These are phyloP conservation scores for Xylariaceae sp. DNA, from an alignment of 2,329 filamentous ascomycete species.

Conservation along the genomic window DNA sequence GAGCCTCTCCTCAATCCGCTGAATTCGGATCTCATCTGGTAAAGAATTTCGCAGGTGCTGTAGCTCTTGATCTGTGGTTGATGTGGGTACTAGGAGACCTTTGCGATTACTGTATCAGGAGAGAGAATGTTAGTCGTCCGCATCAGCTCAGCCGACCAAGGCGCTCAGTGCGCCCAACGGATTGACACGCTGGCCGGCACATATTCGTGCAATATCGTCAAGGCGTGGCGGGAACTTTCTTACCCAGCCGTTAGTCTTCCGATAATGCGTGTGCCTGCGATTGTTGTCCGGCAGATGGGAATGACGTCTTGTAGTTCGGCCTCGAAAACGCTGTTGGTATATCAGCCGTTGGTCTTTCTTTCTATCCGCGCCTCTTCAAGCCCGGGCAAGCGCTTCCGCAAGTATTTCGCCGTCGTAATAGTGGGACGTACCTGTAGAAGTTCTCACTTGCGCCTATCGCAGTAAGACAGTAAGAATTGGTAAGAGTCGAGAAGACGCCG, in stretches of 20 bases:
- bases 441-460: constrained; percentile 95
- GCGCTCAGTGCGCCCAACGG: no score
- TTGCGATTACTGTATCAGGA: constrained; percentile 69
- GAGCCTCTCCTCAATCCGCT: constrained; percentile 94
- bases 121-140: constrained; percentile 7
- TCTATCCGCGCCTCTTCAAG: not conserved
- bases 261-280: constrained; percentile 93
- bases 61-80: constrained; percentile 95
- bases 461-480: constrained; percentile 93
- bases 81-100: constrained; percentile 91
- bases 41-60: constrained; percentile 95
- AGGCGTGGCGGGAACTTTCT: no score
- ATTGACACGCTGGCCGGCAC: no score
- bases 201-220: no score
- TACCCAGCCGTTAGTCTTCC: constrained; percentile 90
- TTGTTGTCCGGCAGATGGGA: constrained; percentile 93
- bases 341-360: constrained; percentile 10
- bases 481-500: constrained; percentile 93
- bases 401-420: no score
- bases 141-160: no score
- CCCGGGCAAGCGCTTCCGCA: not conserved
- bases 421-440: constrained; percentile 76
- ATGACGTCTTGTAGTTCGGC: constrained; percentile 95
- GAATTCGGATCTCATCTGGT: constrained; percentile 86
- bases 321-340: constrained; percentile 74